phyloP scores from a whole-genome alignment of 441 rosid species.

The Codiaeum variegatum region DNA sequence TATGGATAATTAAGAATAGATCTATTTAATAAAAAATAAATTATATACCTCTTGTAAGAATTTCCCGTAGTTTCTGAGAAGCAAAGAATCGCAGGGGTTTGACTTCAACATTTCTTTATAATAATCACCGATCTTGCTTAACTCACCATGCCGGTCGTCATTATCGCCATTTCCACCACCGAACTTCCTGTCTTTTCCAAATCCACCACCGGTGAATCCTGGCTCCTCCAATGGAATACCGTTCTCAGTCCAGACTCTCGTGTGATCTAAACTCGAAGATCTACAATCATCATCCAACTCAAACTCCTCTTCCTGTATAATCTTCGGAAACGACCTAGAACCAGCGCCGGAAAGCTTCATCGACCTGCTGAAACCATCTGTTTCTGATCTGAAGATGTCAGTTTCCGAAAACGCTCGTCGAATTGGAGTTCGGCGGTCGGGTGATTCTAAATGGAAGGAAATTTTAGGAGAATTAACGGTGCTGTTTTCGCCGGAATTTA shows the following conservation, averaged over 20 bases:
- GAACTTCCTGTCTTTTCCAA: conserved; percentile 19
- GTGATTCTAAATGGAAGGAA: conserved; percentile 40
- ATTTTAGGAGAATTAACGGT: conserved; percentile 28
- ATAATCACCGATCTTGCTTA: conserved; percentile 56
- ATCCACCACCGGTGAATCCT: conserved; percentile 38
- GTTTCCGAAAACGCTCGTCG: conserved; percentile 47
- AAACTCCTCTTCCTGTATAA: conserved; percentile 45
- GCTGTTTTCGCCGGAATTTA: conserved; percentile 38
- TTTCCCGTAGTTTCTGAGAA: conserved; percentile 70
- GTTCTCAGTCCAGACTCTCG: conserved; percentile 28
- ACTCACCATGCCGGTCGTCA: conserved; percentile 21
- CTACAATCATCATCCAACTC: conserved; percentile 21
- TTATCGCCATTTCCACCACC: conserved; percentile 17
- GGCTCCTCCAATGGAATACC: conserved; percentile 38
- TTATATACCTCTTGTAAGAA: conserved; percentile 62
- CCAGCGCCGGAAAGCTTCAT: conserved; percentile 24
- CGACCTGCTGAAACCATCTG: neutral
- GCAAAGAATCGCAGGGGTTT: conserved; percentile 54
- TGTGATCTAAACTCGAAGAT: conserved; percentile 12
- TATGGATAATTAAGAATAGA: neutral
- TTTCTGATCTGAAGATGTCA: conserved; percentile 25
- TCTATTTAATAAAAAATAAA: neutral
- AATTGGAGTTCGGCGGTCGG: conserved; percentile 26
- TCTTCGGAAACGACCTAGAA: conserved; percentile 29
- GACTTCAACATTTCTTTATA: conserved; percentile 58